Evolutionary conservation across 1,284 basidiomycete genomes (phyloP).

Genomic region (Thelephora terrestris): DNA sequence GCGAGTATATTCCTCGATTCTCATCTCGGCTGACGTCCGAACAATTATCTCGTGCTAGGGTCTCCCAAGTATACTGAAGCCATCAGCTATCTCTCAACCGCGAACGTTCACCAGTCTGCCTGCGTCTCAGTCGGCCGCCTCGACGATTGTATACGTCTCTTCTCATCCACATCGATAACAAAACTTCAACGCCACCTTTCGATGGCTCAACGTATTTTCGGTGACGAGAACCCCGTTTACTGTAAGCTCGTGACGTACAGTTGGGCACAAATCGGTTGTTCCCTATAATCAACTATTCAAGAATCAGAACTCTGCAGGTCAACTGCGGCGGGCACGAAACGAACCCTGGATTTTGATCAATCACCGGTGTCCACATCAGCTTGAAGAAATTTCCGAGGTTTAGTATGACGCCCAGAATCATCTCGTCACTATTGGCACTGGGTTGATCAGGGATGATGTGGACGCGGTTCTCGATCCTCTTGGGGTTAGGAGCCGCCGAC

Average conservation of each 20-base stretch:
- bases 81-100: not conserved
- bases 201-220: constrained; percentile 35
- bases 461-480: constrained; percentile 29
- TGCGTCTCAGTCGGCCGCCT: not conserved
- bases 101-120: not conserved
- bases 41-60: too few species aligned
- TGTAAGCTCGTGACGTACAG: constrained; percentile 15
- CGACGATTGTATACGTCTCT: not conserved
- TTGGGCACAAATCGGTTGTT: too few species aligned
- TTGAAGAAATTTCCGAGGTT: constrained; percentile 34
- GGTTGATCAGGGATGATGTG: constrained; percentile 39
- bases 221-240: constrained; percentile 28
- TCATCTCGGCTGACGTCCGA: too few species aligned
- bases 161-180: not conserved
- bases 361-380: constrained; percentile 40
- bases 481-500: constrained; percentile 20
- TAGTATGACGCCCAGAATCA: constrained; percentile 20
- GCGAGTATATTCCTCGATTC: too few species aligned
- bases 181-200: not conserved
- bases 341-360: constrained; percentile 41
- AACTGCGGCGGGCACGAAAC: constrained; percentile 40
- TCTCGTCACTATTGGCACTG: constrained; percentile 35
- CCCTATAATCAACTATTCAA: not conserved
- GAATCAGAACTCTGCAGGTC: constrained; percentile 21
- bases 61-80: not conserved